Evolutionary conservation across 1,139 yeast species (phyloP).

Genomic region (Kodamaea sp.): DNA sequence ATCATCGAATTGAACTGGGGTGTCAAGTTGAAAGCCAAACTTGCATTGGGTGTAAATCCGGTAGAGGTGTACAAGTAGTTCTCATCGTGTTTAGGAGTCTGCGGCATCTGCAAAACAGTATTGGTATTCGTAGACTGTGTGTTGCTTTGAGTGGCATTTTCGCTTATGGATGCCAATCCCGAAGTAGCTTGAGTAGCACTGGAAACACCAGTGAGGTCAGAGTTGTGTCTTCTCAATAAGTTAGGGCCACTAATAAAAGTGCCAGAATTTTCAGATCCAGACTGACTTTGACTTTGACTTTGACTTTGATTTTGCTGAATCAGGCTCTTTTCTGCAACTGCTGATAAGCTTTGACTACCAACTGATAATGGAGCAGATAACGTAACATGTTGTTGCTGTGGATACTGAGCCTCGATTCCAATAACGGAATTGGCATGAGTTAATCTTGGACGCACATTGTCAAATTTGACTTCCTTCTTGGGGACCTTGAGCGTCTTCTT

Average conservation of each 20-base stretch:
- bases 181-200: conserved; percentile 12
- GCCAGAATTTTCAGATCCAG: too few relatives aligned
- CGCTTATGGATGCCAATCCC: conserved; percentile 18
- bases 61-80: conserved; percentile 30
- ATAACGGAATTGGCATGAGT: conserved; percentile 32
- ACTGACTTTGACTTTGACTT: too few relatives aligned
- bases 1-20: conserved; percentile 48
- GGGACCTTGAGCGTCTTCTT: background rate
- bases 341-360: background rate
- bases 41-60: conserved; percentile 36
- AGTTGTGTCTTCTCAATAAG: conserved; percentile 31
- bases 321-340: background rate
- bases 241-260: conserved; percentile 10
- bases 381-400: conserved; percentile 1
- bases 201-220: conserved; percentile 28
- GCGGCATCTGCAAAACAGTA: conserved; percentile 23
- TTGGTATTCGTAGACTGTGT: conserved; percentile 5
- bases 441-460: conserved; percentile 21
- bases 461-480: conserved; percentile 2
- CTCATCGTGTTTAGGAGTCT: conserved; percentile 40
- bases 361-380: background rate
- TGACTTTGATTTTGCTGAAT: background rate
- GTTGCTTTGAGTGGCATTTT: conserved; percentile 6
- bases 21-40: conserved; percentile 36
- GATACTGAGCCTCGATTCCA: conserved; percentile 29